Percentiles rank a stretch among this genome's conserved stretches.
phyloP scores from a whole-genome alignment of 2,329 filamentous ascomycete genomes.

The Talaromyces sp. region DNA sequence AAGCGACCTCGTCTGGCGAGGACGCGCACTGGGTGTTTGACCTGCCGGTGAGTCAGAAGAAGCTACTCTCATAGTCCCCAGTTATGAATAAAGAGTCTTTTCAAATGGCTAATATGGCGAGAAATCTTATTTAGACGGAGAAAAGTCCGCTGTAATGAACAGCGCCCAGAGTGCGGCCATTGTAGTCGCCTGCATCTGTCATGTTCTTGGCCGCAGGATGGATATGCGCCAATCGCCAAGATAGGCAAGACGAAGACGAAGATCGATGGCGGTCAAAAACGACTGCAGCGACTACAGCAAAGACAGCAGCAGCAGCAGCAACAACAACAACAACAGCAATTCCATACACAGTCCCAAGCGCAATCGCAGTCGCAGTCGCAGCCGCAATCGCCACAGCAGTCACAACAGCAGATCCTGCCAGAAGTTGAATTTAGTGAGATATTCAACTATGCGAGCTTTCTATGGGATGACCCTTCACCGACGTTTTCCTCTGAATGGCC shows the following conservation, averaged over 20 bases:
- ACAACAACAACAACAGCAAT: constrained; percentile 1
- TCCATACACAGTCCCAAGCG: neutral
- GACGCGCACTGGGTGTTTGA: constrained; percentile 9
- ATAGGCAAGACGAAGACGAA: neutral
- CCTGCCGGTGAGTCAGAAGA: constrained; percentile 5
- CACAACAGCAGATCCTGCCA: neutral
- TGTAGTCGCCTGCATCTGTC: constrained; percentile 51
- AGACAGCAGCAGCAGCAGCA: constrained; percentile 2
- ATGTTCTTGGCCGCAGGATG: constrained; percentile 44
- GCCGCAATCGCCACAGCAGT: neutral
- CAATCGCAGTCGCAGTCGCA: neutral
- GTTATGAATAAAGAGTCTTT: neutral
- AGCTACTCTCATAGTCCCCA: neutral
- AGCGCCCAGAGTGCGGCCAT: constrained; percentile 49
- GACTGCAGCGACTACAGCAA: neutral
- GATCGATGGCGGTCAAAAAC: neutral
- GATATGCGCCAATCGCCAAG: constrained; percentile 13
- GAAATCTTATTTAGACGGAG: constrained; percentile 34
- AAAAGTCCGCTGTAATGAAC: constrained; percentile 54
- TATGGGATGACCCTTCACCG: constrained; percentile 6
- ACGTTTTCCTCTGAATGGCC: neutral
- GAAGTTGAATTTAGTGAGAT: constrained; percentile 8
- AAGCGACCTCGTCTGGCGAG: constrained; percentile 7
- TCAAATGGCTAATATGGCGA: neutral
- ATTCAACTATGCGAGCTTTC: constrained; percentile 10